Conservation (phyloP, 1,284 basidiomycete species). For the Microbotryomycetes sp. region DNA sequence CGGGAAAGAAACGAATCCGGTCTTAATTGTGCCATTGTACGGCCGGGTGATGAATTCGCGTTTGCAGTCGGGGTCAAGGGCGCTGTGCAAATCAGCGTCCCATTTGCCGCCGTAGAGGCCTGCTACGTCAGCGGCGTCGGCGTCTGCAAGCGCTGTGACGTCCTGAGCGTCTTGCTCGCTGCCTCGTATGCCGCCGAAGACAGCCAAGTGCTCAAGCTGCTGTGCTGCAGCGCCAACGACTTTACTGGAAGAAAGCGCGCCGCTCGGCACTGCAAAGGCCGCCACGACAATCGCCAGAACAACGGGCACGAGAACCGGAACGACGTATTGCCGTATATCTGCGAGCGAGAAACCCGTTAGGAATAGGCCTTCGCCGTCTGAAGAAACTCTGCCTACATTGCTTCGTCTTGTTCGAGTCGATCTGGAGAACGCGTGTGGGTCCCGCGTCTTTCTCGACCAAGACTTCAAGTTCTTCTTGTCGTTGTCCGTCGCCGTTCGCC, state of each 20-base stretch:
- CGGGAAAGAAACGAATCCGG: constrained; percentile 19
- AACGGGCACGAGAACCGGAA: constrained; percentile 13
- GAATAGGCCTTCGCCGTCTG: too few species aligned
- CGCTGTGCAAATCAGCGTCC: constrained; percentile 12
- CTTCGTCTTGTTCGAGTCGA: not conserved
- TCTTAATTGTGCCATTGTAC: not conserved
- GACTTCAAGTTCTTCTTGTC: not conserved
- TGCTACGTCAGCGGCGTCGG: constrained; percentile 6
- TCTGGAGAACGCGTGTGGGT: not conserved
- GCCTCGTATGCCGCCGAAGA: not conserved
- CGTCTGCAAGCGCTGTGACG: not conserved
- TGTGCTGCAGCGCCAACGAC: not conserved
- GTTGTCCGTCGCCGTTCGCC: not conserved
- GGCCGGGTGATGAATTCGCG: not conserved
- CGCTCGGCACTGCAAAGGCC: not conserved
- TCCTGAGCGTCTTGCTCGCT: not conserved
- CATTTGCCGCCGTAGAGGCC: constrained; percentile 15
- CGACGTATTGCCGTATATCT: constrained; percentile 12
- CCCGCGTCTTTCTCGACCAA: constrained; percentile 6
- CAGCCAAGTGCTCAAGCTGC: too few species aligned
- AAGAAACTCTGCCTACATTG: too few species aligned
- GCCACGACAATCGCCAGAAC: constrained; percentile 3
- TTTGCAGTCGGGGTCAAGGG: constrained; percentile 10
- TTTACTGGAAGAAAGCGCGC: not conserved
- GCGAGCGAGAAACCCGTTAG: not conserved